Evolutionary conservation across 257 asterid genomes (phyloP), one percentile per base, ranked within the genome.

Genomic region (Solanum lycopersicoides): DNA sequence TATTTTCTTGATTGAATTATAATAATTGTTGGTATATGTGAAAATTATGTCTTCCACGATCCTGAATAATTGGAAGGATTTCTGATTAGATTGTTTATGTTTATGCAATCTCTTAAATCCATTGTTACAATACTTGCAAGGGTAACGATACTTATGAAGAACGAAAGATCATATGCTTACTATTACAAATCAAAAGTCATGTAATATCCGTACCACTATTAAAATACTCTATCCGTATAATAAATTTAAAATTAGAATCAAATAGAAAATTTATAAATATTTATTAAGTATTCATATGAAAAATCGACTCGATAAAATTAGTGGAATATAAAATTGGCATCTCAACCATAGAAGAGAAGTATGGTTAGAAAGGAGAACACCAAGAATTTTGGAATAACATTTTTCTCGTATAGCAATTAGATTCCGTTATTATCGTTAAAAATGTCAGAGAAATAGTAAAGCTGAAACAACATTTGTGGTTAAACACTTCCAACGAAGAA

Each of bases 391-490:
- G 60, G 15, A 42, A 76, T 42, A 42, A 44, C 41, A 79, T 44
- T 44, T 44, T 79, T 6, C 16, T 79, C 23, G 18, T 79, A 79
- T 30, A 76, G 28, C 14, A 79, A 79, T 3, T 15, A 76, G 74
- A 45, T 86, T 82, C 83, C 86, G 87, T 83, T 73, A 89, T 82
- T 89, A 13, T 83, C 83, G 90, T 89, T 86, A 53, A 35, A 71
- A 65, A 63, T 89, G 53, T 35, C 86, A 73, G 74, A 63, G 56
- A 37, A 80, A 86, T 56, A 82, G 72, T 80, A 80, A 45, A 79
- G 39, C 65, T 79, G 63, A 79, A 79, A 45, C 84, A 79, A 44
- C n/a, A 77, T 77, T 12, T 77, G 65, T 59, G 37, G 28, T 76
- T 12, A 39, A 74, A 23, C 56, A 75, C 83, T 75, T 77, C 3